A percentile compares a stretch with the other conserved stretches of the same genome.
phyloP scores from a whole-genome alignment of 2,329 filamentous ascomycete species.

The Monilinia vaccinii-corymbosi region DNA sequence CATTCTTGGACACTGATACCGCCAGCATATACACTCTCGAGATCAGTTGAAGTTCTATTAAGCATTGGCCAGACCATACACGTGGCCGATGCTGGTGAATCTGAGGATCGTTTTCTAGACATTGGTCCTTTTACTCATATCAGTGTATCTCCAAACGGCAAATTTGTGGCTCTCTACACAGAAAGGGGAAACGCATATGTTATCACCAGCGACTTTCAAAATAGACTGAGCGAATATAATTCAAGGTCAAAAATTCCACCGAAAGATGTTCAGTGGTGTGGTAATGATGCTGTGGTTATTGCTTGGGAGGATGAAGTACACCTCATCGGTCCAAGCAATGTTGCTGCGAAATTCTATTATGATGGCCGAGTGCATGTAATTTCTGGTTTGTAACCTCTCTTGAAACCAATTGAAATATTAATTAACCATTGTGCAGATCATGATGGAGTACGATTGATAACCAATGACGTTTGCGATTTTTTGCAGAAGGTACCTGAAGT shows the following conservation, averaged over 20 bases:
- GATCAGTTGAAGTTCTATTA: conserved; percentile 85
- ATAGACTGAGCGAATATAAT: conserved; percentile 83
- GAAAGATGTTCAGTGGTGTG: conserved; percentile 90
- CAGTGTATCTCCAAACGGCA: conserved; percentile 82
- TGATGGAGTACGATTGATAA: conserved; percentile 84
- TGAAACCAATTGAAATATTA: background rate
- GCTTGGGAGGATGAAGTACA: conserved; percentile 98
- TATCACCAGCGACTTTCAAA: conserved; percentile 91
- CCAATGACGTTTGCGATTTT: conserved; percentile 93
- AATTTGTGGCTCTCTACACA: conserved; percentile 81
- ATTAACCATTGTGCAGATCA: conserved; percentile 37
- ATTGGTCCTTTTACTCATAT: conserved; percentile 90
- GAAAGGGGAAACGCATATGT: conserved; percentile 80
- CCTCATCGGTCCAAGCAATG: conserved; percentile 76
- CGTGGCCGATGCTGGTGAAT: conserved; percentile 79
- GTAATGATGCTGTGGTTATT: conserved; percentile 84
- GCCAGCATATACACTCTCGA: conserved; percentile 78
- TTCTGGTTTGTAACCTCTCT: conserved; percentile 49
- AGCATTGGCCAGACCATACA: conserved; percentile 79
- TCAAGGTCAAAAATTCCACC: conserved; percentile 78
- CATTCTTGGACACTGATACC: conserved; percentile 85
- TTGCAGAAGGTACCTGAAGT: conserved; percentile 86
- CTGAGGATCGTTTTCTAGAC: conserved; percentile 82
- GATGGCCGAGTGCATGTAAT: conserved; percentile 85
- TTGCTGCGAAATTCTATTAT: conserved; percentile 73